Evolutionary conservation across 305 asterid genomes (phyloP).

Genomic region (Striga hermonthica): DNA sequence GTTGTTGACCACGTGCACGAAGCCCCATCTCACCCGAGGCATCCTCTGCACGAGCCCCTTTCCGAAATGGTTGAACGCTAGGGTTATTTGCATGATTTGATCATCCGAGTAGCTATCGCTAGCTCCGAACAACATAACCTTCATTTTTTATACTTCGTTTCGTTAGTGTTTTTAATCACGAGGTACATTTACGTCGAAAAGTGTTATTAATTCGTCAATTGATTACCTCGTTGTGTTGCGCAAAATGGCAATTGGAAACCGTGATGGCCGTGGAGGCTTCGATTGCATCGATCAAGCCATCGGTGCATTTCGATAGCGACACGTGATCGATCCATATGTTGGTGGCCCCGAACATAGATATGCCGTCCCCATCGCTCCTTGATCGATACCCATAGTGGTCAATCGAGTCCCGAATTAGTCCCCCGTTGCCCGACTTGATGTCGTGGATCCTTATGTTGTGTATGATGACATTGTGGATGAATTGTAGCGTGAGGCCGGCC

Average conservation of each 20-base stretch:
- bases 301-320: constrained; percentile 53
- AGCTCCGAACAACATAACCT: constrained; percentile 67
- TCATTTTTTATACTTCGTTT: not conserved
- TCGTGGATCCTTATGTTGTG: constrained; percentile 52
- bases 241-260: constrained; percentile 66
- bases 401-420: constrained; percentile 51
- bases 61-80: constrained; percentile 73
- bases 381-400: constrained; percentile 47
- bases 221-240: constrained; percentile 63
- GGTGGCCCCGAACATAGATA: constrained; percentile 52
- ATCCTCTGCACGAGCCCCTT: constrained; percentile 54
- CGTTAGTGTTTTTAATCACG: no score
- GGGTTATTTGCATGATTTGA: constrained; percentile 49
- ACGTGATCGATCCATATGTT: constrained; percentile 74
- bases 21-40: constrained; percentile 62
- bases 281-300: constrained; percentile 65
- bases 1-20: constrained; percentile 57
- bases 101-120: constrained; percentile 44
- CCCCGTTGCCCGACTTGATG: constrained; percentile 43
- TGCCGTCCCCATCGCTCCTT: constrained; percentile 68
- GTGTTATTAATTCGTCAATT: no score
- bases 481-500: constrained; percentile 61
- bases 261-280: constrained; percentile 65
- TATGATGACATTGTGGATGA: constrained; percentile 48
- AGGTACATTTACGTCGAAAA: no score